Conservation (phyloP, 169 alveolate genomes). For the Plasmodium falciparum region DNA sequence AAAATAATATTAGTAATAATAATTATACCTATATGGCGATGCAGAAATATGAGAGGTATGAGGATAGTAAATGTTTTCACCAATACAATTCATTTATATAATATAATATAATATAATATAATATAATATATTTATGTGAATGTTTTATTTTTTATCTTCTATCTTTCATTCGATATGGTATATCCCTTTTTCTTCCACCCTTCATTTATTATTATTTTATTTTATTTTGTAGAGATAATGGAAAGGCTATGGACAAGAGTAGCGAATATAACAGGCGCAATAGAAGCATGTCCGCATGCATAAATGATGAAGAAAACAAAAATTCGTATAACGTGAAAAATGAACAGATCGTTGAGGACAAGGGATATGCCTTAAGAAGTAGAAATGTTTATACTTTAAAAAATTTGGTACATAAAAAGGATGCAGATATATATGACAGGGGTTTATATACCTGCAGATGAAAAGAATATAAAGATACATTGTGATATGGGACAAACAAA, state of each 20-base stretch:
- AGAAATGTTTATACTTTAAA: conserved; percentile 39
- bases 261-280: conserved; percentile 51
- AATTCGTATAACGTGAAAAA: conserved; percentile 32
- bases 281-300: conserved; percentile 53
- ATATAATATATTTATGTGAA: not conserved
- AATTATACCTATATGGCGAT: conserved; percentile 18
- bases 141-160: not conserved
- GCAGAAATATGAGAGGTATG: conserved; percentile 61
- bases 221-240: conserved; percentile 10
- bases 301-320: conserved; percentile 47
- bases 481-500: not conserved
- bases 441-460: conserved; percentile 39
- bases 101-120: not conserved
- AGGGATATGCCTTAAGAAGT: conserved; percentile 24
- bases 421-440: conserved; percentile 28
- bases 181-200: not conserved
- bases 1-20: conserved; percentile 1
- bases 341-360: conserved; percentile 18
- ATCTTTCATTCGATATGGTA: not conserved
- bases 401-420: conserved; percentile 45
- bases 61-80: no score
- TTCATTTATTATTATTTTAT: not conserved
- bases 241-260: conserved; percentile 9
- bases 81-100: not conserved
- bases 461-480: not conserved